Base-by-base conservation (phyloP, 306 rosid species). In the Abrus precatorius region DNA sequence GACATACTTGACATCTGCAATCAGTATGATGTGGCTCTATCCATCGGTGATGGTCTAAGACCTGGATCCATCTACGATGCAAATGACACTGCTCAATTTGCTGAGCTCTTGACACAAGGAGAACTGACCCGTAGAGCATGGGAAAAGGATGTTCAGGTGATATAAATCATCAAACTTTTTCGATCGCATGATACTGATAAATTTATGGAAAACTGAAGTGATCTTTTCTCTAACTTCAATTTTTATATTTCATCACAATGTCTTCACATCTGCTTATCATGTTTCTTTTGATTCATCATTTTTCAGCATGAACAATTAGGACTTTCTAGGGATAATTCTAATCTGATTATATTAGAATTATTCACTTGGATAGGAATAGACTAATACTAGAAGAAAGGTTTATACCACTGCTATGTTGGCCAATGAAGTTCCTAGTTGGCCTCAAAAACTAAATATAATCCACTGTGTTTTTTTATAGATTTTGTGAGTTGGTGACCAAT, bases 51-150 rank as follows among this genome's bases (percentile, higher is more conserved):
- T 64, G 99, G 99, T 60, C 79, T 96, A 74, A 87, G 99, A 86
- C 99, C 99, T 74, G 99, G 99, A 79, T 96, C 99, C 71, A 96
- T 96, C 69, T 96, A 93, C 84, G 99, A 96, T 89, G 99, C 98
- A 70, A 96, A 96, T 56, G 99, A 96, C 89, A 89, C 97, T 9
- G 99, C 99, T 66, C 99, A 96, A 78, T 96, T 96, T 78, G 99
- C 99, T 14, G 99, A 96, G 85, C 99, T 96, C 83, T 86, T 96
- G 86, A 96, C 99, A 66, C 99, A 96, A 87, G 99, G 99, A 43
- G 99, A 96, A 79, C 87, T 96, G 86, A 96, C 99, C 74, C 93
- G 97, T 53, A 86, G 97, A 84, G 99, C 99, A 64, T 93, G 99
- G 99, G 97, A 93, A 80, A 96, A 89, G 89, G 99, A 96, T 86